Percentiles rank a stretch among this genome's conserved stretches.
phyloP scores from a whole-genome alignment of 2,329 filamentous ascomycete genomes.

The Talaromyces pinophilus region DNA sequence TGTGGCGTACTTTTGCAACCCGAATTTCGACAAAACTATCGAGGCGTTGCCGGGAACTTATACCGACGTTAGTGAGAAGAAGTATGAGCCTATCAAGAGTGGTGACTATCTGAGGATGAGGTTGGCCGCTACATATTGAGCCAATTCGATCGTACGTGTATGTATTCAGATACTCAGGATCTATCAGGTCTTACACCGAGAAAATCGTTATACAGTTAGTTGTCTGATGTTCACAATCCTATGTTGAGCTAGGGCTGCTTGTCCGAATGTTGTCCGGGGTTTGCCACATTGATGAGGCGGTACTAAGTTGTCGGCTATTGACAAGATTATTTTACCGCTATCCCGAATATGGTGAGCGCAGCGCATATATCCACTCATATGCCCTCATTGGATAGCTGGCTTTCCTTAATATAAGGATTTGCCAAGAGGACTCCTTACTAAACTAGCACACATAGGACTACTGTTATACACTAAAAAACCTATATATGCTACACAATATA shows the following conservation, averaged over 20 bases:
- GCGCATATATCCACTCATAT: too few relatives aligned
- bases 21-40: constrained; percentile 73
- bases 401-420: too few relatives aligned
- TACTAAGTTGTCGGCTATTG: neutral
- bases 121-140: constrained; percentile 70
- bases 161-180: neutral
- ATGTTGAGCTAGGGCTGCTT: neutral
- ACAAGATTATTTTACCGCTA: too few relatives aligned
- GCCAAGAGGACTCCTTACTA: too few relatives aligned
- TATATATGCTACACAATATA: too few relatives aligned
- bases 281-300: neutral
- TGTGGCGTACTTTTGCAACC: constrained; percentile 91
- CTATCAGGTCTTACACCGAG: neutral
- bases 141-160: neutral
- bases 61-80: constrained; percentile 62
- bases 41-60: constrained; percentile 81
- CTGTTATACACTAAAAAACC: too few relatives aligned
- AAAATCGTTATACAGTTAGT: neutral
- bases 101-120: constrained; percentile 80
- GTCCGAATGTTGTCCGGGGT: neutral
- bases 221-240: neutral
- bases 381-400: too few relatives aligned
- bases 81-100: constrained; percentile 75
- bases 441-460: too few relatives aligned
- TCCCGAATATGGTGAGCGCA: too few relatives aligned